These are phyloP conservation scores for Candida anglica DNA, from an alignment of 805 yeast genomes.

Conservation along the genomic window DNA sequence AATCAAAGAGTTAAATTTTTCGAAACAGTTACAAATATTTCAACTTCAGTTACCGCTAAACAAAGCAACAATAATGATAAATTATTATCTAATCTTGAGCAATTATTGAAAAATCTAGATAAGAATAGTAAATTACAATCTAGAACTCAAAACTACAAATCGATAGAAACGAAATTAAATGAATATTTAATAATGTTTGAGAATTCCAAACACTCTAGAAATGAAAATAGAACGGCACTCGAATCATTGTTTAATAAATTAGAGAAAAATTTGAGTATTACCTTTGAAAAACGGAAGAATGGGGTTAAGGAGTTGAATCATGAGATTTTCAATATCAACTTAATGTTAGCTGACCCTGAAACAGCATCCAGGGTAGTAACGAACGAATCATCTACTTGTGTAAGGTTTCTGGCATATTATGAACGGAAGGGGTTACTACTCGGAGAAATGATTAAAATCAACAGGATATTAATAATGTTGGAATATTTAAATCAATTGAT, in stretches of 20 bases:
- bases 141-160: slow-evolving; percentile 1
- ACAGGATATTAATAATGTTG: slow-evolving; percentile 9
- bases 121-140: too few relatives aligned
- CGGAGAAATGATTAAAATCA: slow-evolving; percentile 10
- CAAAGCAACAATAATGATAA: too few relatives aligned
- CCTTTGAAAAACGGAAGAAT: slow-evolving; percentile 7
- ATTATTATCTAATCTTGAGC: too few relatives aligned
- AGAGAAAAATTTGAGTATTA: slow-evolving; percentile 4
- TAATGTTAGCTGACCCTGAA: slow-evolving; percentile 2
- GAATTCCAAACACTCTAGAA: slow-evolving; percentile 2
- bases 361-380: neutral
- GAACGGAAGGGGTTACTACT: slow-evolving; percentile 10
- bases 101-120: too few relatives aligned
- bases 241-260: slow-evolving; percentile 8
- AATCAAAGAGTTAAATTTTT: slow-evolving; percentile 6
- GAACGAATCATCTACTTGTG: neutral
- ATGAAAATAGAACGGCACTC: slow-evolving; percentile 3
- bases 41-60: slow-evolving; percentile 1
- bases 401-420: slow-evolving; percentile 5
- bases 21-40: slow-evolving; percentile 2
- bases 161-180: slow-evolving; percentile 6
- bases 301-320: slow-evolving; percentile 9
- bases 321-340: slow-evolving; percentile 6
- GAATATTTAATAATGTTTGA: slow-evolving; percentile 8
- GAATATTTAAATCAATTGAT: slow-evolving; percentile 3